These are phyloP conservation scores for Hydrangea macrophylla DNA, from an alignment of 148 eudicot species.

Conservation along the genomic window DNA sequence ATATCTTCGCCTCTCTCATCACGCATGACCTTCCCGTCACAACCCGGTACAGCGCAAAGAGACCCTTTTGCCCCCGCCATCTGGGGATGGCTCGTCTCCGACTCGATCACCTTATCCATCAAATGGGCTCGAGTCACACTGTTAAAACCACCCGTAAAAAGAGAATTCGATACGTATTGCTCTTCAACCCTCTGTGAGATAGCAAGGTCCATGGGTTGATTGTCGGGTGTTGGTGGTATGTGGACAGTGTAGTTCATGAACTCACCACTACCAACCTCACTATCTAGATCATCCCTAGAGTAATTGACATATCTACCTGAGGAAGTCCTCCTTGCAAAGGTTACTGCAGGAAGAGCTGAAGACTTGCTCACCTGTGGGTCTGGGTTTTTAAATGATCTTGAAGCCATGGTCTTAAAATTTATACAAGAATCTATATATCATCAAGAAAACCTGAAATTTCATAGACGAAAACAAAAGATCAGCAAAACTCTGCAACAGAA, in stretches of 20 bases:
- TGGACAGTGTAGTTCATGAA: constrained; percentile 79
- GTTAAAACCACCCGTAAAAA: constrained; percentile 91
- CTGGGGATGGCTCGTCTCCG: constrained; percentile 85
- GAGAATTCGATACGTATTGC: constrained; percentile 86
- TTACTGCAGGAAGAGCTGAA: constrained; percentile 42
- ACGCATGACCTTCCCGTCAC: constrained; percentile 95
- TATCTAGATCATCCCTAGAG: constrained; percentile 81
- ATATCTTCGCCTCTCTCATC: constrained; percentile 82
- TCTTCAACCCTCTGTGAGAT: constrained; percentile 91
- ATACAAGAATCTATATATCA: not conserved
- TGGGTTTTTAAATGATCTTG: constrained; percentile 26
- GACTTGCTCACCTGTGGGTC: constrained; percentile 37
- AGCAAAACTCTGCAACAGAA: constrained; percentile 2
- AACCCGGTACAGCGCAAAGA: constrained; percentile 66
- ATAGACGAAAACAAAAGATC: not conserved
- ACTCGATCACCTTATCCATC: constrained; percentile 93
- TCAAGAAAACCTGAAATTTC: constrained; percentile 15
- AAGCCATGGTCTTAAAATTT: constrained; percentile 18
- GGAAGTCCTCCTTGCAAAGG: constrained; percentile 70
- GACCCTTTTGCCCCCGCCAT: constrained; percentile 98
- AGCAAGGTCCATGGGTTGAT: constrained; percentile 82
- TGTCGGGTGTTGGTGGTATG: constrained; percentile 90
- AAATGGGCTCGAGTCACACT: constrained; percentile 87
- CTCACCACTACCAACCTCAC: constrained; percentile 61
- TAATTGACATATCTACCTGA: constrained; percentile 86